These are phyloP conservation scores for Lipomyces kockii DNA, from an alignment of 805 yeast genomes.

Conservation along the genomic window DNA sequence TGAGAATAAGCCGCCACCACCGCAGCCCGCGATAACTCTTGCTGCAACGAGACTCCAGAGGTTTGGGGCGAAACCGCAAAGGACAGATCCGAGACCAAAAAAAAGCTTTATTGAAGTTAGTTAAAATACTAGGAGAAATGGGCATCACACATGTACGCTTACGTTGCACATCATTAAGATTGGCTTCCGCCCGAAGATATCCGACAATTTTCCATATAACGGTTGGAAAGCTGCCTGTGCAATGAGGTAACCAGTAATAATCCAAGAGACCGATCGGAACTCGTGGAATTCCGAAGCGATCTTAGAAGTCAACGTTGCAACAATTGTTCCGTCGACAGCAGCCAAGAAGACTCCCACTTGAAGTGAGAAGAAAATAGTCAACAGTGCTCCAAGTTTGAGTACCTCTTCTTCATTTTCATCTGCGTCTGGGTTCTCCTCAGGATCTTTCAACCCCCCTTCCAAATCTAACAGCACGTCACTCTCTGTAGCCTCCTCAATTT, in stretches of 20 bases:
- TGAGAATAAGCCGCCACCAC: slow-evolving; percentile 84
- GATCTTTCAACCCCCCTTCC: slow-evolving; percentile 23
- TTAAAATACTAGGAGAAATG: slow-evolving; percentile 44
- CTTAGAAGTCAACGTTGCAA: slow-evolving; percentile 56
- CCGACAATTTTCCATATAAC: slow-evolving; percentile 70
- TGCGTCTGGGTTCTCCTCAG: background rate
- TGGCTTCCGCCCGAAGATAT: slow-evolving; percentile 54
- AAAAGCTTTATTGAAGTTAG: slow-evolving; percentile 37
- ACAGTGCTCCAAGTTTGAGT: slow-evolving; percentile 14
- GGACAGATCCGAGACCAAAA: slow-evolving; percentile 56
- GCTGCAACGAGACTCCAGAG: slow-evolving; percentile 44
- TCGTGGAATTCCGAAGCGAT: slow-evolving; percentile 67
- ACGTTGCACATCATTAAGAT: slow-evolving; percentile 51
- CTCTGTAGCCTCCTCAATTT: slow-evolving; percentile 3
- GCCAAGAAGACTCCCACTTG: slow-evolving; percentile 54
- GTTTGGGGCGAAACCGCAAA: slow-evolving; percentile 51
- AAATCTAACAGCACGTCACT: slow-evolving; percentile 10
- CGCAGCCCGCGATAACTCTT: slow-evolving; percentile 79
- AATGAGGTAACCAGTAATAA: slow-evolving; percentile 71
- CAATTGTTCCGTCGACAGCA: slow-evolving; percentile 59
- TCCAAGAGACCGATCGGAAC: slow-evolving; percentile 63
- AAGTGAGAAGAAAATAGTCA: slow-evolving; percentile 34
- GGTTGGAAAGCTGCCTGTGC: slow-evolving; percentile 80
- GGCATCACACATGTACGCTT: slow-evolving; percentile 41
- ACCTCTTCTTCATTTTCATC: slow-evolving; percentile 23